Percentiles rank a stretch among this genome's conserved stretches.
These are phyloP conservation scores for Solanum bulbocastanum DNA, from an alignment of 257 asterid species.

Conservation along the genomic window DNA sequence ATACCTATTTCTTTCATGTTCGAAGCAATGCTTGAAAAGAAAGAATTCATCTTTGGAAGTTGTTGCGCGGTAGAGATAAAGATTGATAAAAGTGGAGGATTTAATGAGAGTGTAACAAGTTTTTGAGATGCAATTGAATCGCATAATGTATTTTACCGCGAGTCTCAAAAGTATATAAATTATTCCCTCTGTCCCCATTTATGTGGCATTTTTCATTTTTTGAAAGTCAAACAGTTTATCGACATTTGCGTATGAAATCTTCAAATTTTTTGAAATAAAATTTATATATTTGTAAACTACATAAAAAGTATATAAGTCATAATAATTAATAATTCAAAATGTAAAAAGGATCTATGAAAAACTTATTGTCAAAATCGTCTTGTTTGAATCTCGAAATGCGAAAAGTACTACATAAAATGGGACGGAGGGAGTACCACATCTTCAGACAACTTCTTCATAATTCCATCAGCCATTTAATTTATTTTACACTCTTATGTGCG, in stretches of 20 bases:
- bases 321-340: no score
- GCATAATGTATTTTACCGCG: not conserved
- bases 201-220: no score
- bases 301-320: no score
- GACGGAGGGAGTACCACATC: not conserved
- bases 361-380: no score
- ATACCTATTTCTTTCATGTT: not conserved
- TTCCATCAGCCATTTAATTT: not conserved
- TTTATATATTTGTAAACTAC: no score
- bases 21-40: not conserved
- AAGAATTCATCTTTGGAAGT: not conserved
- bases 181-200: no score
- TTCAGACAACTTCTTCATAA: not conserved
- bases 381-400: no score
- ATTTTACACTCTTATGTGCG: not conserved
- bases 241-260: no score
- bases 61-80: not conserved
- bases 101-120: not conserved
- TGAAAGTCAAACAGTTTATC: no score
- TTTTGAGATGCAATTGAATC: not conserved
- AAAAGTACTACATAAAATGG: no score
- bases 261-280: no score
- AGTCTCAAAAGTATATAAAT: not conserved
- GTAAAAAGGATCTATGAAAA: no score
- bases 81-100: not conserved